Evolutionary conservation across 441 rosid species (phyloP), one percentile per base, ranked within the genome.

Genomic region (Raphanus hybrid): DNA sequence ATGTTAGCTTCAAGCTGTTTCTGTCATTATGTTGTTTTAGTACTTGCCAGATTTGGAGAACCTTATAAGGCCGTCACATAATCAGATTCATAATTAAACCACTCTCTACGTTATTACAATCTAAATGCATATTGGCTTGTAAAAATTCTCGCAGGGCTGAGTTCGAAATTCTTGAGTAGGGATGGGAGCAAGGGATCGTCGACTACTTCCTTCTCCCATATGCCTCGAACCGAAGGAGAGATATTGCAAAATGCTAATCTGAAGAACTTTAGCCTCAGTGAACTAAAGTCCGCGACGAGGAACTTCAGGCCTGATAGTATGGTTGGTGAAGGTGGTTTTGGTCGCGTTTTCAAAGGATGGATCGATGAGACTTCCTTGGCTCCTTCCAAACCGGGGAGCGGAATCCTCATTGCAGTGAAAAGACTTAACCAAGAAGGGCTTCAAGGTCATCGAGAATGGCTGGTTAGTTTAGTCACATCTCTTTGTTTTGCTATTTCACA

Each of bases 331-430:
- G 39, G 14, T 0, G 95, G 95, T n/a, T 90, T 90, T 72, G 95
- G 95, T 77, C 86, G 90, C 6, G 95, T 90, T 76, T 90, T 87
- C 75, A 90, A 90, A 77, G 95, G 95, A 8, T 90, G 95, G 92
- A 65, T 90, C 4, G 91, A 90, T 75, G 90, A 86, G 70, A 68
- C 81, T 75, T 75, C 92, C 5, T 80, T 85, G 11, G 23, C 76
- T 29, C 85, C 92, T 32, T 26, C 89, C 73, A 87, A 80, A 77
- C 89, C 92, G 5, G 92, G 92, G 48, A 82, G 82, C 8, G 92
- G 90, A 39, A 75, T 77, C 18, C 81, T 82, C 32, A 82, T 87
- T 75, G 90, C 90, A 10, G 88, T 79, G 9, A 87, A 87, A 77
- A 82, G 87, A 79, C 87, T 87, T 41, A 87, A 87, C 64, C 84